Evolutionary conservation across 179 eudicot genomes (phyloP).

Genomic region (Amaranthus tricolor): DNA sequence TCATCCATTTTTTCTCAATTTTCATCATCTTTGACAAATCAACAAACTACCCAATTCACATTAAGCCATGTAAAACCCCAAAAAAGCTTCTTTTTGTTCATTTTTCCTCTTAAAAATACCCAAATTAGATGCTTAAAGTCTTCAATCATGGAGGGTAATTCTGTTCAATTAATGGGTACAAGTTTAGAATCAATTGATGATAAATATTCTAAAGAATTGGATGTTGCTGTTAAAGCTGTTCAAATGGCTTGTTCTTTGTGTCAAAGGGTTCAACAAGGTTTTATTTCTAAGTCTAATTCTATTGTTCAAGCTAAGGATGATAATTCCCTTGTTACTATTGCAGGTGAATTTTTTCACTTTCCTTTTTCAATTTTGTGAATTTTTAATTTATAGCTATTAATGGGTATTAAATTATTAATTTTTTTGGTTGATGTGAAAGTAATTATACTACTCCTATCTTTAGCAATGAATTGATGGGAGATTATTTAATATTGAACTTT

Average conservation of each 20-base stretch:
- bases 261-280: conserved; percentile 53
- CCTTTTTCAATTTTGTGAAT: not conserved
- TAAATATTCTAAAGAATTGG: conserved; percentile 48
- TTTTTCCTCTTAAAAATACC: conserved; percentile 8
- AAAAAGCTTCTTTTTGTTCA: not conserved
- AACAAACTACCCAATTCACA: conserved; percentile 13
- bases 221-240: conserved; percentile 79
- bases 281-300: conserved; percentile 36
- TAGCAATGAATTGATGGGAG: not conserved
- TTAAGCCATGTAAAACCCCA: not conserved
- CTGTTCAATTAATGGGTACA: not conserved
- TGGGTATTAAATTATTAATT: not conserved
- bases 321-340: conserved; percentile 85
- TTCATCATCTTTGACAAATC: not conserved
- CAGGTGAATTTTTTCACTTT: conserved; percentile 44
- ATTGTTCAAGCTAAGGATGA: conserved; percentile 66
- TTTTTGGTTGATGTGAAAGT: not conserved
- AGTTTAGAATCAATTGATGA: conserved; percentile 10
- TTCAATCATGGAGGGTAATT: conserved; percentile 18
- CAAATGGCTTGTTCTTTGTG: conserved; percentile 80
- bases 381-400: not conserved
- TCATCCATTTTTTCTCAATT: conserved; percentile 8
- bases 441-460: not conserved
- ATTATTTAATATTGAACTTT: not conserved
- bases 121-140: conserved; percentile 4